Evolutionary conservation across 2,329 filamentous ascomycete genomes (phyloP), one percentile per base, ranked within the genome.

Genomic region (Sporothrix phasma): DNA sequence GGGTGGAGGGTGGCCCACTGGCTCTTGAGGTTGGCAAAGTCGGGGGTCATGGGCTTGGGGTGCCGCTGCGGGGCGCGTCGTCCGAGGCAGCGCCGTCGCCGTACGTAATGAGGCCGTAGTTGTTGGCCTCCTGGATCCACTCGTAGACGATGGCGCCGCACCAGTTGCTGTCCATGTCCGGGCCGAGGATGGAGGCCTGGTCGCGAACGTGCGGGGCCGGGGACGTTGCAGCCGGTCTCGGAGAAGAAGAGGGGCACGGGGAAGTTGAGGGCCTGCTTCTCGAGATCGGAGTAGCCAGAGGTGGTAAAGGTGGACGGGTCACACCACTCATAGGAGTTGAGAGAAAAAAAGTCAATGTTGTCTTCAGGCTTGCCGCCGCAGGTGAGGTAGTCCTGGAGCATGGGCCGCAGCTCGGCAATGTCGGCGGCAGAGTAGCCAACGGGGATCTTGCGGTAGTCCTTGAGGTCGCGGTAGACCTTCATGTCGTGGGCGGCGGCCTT

Each of bases 241-340:
- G 89, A 92, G 76, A 96, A 90, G 80, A 92, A 92, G 70, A 94
- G 90, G 22, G 90, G 91, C n/a, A 95, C 85, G 54, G 86, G 87
- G 74, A 91, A 92, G 70, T 84, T 75, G 43, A 81, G 81, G 5
- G 88, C 86, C 68, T 88, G 85, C 62, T 79, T 74, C 73, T 91
- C 81, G 31, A 95, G 83, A 67, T 79, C 79, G 54, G 78, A 72
- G 76, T 96, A 96, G 64, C 89, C 90, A 2, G 90, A 85, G 5
- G 74, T 78, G 29, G 78, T 68, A 75, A 86, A 92, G 5, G 73
- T 75, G 64, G 79, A 77, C 26, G 78, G 76, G 66, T 87, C 87
- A 70, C 88, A 90, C 88, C 88, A 90, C 72, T 91, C 88, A 74
- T 95, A 94, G 58, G 89, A 89, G 73, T 96, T 96, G 67, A 96